Evolutionary conservation across 805 yeast species (phyloP), one percentile per base, ranked within the genome.

Genomic region (Yarrowia alimentaria): DNA sequence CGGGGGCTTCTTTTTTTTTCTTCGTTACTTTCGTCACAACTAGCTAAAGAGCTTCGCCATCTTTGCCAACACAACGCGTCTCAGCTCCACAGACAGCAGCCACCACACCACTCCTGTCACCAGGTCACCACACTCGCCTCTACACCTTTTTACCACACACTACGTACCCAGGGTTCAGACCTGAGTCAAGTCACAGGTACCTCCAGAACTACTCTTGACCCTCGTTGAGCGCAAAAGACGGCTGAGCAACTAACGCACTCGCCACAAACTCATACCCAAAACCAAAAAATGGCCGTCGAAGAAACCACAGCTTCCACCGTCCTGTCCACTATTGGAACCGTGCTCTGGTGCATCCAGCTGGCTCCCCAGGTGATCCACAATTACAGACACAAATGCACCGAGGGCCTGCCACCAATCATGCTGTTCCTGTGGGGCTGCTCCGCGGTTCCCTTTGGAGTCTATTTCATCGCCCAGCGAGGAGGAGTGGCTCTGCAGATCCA

Each of bases 271-370:
- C 28, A 13, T 9, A 11, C 6, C 14, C 14, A 10, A 5, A 6
- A 6, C 8, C 26, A 3, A 7, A 25, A 6, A 22, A 54, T 54
- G 51, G 50, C 45, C 11, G 54, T 53, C 10, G 54, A 42, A 18
- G 53, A 35, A 16, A 34, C 51, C 8, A 50, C 57, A 19, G 87
- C 86, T 0, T 76, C 85, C 13, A 85, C 84, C 43, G 88, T 83
- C 6, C 72, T 88, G 51, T 96, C 88, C 1, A 89, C 96, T 10
- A 72, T 86, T 1, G 97, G 96, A 5, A 91, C 98, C 0, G 80
- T 90, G 1, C 75, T 85, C 53, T 91, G 97, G 97, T 90, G 97
- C 65, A 70, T 90, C 56, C 97, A 91, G 67, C 69, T 91, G 56
- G 73, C 89, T 1, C 97, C 97, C 1, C 98, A 86, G 61, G 81